Evolutionary conservation across 1,284 basidiomycete genomes (phyloP), one percentile per base, ranked within the genome.

Genomic region (Pseudozyma thailandica): DNA sequence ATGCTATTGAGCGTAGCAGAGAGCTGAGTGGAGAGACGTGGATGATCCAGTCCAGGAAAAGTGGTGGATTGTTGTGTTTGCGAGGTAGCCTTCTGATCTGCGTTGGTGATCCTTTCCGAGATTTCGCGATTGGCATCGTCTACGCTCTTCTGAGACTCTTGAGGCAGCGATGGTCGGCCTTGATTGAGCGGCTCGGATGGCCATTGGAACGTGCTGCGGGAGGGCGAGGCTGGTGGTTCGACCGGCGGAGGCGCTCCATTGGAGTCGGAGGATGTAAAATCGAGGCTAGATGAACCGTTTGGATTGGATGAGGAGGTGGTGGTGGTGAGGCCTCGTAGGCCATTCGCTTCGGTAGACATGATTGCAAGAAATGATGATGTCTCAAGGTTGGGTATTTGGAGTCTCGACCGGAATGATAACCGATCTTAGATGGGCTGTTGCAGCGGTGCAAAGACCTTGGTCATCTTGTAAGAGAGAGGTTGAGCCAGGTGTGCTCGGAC

Each of bases 91-190:
- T 51, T 25, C 8, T 64, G 50, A 33, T 63, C 56, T 10, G 66
- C 66, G 5, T 48, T 39, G 35, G 43, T 56, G 51, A 70, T 70
- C 26, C 56, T 56, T n/a, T 70, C 47, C 12, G 52, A 59, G 20
- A 63, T 53, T 46, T 70, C 55, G 23, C 59, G 55, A 16, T 59
- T 70, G 33, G 53, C 66, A 20, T 64, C 50, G 13, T 71, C 61
- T 12, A 64, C 53, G 21, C 49, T 64, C 46, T 60, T 50, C 18
- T 71, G 68, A 16, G 57, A 64, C 7, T 71, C 55, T 23, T 70
- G 60, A 1, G 68, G 56, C 8, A 64, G 46, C 7, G 68, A 59
- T 6, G 49, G 56, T 25, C 61, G 43, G 12, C 56, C 61, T 1
- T 33, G 31, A 38, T 64, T 64, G 20, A 71, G 35, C 13, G 68